Base-by-base conservation (phyloP, 768 basidiomycete species). In the Collybiopsis luxurians region DNA sequence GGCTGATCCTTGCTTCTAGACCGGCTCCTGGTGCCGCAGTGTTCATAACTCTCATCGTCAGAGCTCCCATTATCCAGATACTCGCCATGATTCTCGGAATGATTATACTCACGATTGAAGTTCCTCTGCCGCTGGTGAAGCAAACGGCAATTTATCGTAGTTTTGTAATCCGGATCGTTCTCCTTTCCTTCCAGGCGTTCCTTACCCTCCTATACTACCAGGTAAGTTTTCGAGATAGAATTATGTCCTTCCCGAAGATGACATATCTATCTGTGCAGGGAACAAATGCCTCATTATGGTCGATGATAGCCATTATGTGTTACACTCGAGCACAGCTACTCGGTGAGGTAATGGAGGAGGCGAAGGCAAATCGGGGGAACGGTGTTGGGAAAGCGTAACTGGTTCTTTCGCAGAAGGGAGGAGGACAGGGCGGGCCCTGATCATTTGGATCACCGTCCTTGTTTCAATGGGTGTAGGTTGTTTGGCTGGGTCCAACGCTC, bases 251-350 rank as follows among this genome's bases (percentile, higher is more conserved):
- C 49, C 49, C 59, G 54, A 48, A 27, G 21, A 47, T 44, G 27
- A n/a, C 49, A 4, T 26, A 38, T 27, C 11, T 26, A n/a, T 24
- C 21, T 36, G 7, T 34, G n/a, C 57, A 95, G 91, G 93, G 92
- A 42, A 89, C 90, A 31, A 93, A 93, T 65, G 87, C 84, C 26
- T 85, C 87, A 12, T 70, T 95, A 49, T 97, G 85, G 79, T 92
- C 90, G 23, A 65, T 91, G 49, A 80, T 92, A 64, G 88, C 90
- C 17, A 76, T 80, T 24, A 60, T 78, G 55, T 85, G 85, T 65
- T 96, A 92, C 64, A 69, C 71, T 13, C 80, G 85, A 55, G 89
- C 91, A 12, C 73, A 85, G 40, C 68, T 79, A 59, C 76, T 81
- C 19, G 89, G 86, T 65, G 92, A 95, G 73, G 75, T 66, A 53